A percentile compares a stretch with the other conserved stretches of the same genome.
Conservation (phyloP, 352 stramenopile genomes). For the Phytophthora palmivora region DNA sequence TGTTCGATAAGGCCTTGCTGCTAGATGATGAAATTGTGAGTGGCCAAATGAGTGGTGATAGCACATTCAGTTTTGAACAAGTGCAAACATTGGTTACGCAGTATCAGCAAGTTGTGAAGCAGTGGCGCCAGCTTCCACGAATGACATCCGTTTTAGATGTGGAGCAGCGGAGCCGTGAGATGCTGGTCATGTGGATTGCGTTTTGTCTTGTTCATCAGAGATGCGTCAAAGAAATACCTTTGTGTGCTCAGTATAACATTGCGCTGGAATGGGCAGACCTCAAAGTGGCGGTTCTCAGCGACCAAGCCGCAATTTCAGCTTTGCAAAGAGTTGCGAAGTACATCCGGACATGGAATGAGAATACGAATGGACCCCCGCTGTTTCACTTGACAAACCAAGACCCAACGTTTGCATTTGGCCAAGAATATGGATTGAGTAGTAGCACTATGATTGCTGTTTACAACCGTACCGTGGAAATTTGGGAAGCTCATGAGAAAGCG, state of each 20-base stretch:
- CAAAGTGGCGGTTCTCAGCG: constrained; percentile 38
- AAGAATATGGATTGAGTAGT: constrained; percentile 25
- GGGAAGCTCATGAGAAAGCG: constrained; percentile 12
- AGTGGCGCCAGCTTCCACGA: constrained; percentile 24
- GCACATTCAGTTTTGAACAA: neutral
- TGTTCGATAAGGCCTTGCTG: constrained; percentile 17
- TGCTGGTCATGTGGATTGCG: constrained; percentile 54
- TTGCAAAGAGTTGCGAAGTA: constrained; percentile 45
- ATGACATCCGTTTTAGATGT: constrained; percentile 30
- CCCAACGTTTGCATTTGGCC: constrained; percentile 48
- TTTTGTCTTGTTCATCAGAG: constrained; percentile 52
- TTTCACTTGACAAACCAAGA: constrained; percentile 53
- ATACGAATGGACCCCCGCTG: constrained; percentile 15
- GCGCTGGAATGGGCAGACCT: constrained; percentile 48
- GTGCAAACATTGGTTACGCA: constrained; percentile 19
- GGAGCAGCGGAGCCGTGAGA: constrained; percentile 46
- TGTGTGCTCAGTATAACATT: constrained; percentile 49
- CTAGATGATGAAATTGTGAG: constrained; percentile 1
- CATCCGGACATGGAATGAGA: constrained; percentile 45
- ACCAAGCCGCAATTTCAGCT: constrained; percentile 35
- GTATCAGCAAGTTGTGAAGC: constrained; percentile 18
- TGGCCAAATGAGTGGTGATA: too few relatives aligned
- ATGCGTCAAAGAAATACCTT: constrained; percentile 9
- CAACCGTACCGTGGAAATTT: constrained; percentile 16
- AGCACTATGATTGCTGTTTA: constrained; percentile 14